Percentiles rank a stretch among this genome's conserved stretches.
Evolutionary conservation across 1,284 basidiomycete species (phyloP).

Genomic region (Rugosomyces carneus): DNA sequence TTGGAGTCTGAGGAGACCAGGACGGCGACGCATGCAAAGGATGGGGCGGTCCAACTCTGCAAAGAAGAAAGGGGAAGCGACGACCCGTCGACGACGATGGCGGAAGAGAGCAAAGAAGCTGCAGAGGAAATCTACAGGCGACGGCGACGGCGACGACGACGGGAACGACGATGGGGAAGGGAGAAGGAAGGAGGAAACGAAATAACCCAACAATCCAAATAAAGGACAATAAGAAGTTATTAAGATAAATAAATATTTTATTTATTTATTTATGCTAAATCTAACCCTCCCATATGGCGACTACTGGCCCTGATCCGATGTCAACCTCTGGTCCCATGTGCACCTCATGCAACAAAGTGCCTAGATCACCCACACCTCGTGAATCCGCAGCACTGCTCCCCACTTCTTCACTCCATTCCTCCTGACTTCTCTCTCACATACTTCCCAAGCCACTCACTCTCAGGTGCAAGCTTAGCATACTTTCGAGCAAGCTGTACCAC

Average conservation of each 20-base stretch:
- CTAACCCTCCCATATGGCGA: constrained; percentile 28
- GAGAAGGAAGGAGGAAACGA: constrained; percentile 18
- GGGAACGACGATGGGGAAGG: constrained; percentile 19
- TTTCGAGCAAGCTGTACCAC: constrained; percentile 37
- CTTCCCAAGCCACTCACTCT: constrained; percentile 45
- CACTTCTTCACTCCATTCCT: constrained; percentile 20
- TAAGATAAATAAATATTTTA: neutral
- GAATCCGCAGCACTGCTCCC: constrained; percentile 30
- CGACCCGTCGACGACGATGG: constrained; percentile 29
- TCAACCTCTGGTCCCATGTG: constrained; percentile 17
- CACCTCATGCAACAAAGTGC: constrained; percentile 32
- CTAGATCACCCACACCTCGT: constrained; percentile 37
- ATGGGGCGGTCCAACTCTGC: constrained; percentile 9
- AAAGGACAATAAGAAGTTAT: neutral
- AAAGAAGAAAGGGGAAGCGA: constrained; percentile 15
- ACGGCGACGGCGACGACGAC: constrained; percentile 20
- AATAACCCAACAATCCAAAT: neutral
- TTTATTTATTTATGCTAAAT: neutral
- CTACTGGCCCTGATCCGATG: constrained; percentile 24
- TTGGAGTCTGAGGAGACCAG: constrained; percentile 45
- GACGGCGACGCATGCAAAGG: constrained; percentile 45
- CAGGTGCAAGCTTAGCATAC: constrained; percentile 34
- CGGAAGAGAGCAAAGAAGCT: constrained; percentile 11
- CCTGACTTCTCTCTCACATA: constrained; percentile 37
- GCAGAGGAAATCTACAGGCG: constrained; percentile 9